A percentile compares a stretch with the other conserved stretches of the same genome.
phyloP scores from a whole-genome alignment of 2,329 filamentous ascomycete species.

The Cyphellophora attinorum region DNA sequence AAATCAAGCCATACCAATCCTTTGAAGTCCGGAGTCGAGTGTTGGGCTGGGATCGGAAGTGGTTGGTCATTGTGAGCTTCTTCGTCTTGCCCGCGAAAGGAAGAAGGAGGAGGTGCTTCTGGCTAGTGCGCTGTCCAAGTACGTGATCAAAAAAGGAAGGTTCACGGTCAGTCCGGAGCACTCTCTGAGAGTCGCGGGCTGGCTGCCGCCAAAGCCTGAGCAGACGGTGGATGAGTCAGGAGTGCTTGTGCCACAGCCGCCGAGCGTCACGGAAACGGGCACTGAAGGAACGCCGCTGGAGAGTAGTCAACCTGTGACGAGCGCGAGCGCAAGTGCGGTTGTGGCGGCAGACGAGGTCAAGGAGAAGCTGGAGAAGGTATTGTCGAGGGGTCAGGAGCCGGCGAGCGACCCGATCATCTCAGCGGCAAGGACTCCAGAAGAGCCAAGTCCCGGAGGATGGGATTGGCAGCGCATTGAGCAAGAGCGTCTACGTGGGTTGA shows the following conservation, averaged over 20 bases:
- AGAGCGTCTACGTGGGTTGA: constrained; percentile 45
- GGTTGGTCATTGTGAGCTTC: constrained; percentile 67
- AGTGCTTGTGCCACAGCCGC: background rate
- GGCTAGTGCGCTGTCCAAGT: constrained; percentile 66
- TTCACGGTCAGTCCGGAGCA: constrained; percentile 77
- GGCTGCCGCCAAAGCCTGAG: constrained; percentile 65
- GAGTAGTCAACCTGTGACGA: background rate
- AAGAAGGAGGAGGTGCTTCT: constrained; percentile 41
- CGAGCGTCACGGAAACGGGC: background rate
- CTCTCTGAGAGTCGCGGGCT: constrained; percentile 58
- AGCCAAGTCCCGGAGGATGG: constrained; percentile 35
- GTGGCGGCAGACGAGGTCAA: constrained; percentile 8
- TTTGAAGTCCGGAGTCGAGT: constrained; percentile 69
- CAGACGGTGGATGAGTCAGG: constrained; percentile 26
- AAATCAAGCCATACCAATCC: constrained; percentile 58
- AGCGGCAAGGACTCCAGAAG: constrained; percentile 18
- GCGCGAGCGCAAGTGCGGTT: background rate
- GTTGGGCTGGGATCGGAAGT: constrained; percentile 70
- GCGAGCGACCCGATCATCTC: constrained; percentile 17
- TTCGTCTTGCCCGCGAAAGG: constrained; percentile 48
- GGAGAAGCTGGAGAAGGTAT: constrained; percentile 18
- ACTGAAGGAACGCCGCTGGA: background rate
- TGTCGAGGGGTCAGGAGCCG: constrained; percentile 15
- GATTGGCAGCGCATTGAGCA: constrained; percentile 52
- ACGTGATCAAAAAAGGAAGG: constrained; percentile 72